phyloP scores from a whole-genome alignment of 345 rosid genomes.

The Excoecaria cochinchinensis region DNA sequence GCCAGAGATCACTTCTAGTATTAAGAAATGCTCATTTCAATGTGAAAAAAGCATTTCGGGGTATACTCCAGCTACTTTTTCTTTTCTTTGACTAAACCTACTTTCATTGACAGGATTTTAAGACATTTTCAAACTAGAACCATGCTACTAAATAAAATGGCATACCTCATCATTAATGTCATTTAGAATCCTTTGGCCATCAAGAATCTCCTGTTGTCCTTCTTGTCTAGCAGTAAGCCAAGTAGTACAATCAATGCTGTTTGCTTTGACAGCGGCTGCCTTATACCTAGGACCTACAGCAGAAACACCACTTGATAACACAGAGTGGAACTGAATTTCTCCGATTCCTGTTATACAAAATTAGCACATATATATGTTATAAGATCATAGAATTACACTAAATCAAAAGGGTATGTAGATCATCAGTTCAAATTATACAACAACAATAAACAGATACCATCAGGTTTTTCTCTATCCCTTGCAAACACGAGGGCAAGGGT shows the following conservation, averaged over 20 bases:
- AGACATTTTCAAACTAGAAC: background rate
- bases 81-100: background rate
- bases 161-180: constrained; percentile 55
- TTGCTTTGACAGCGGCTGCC: constrained; percentile 52
- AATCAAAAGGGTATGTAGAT: background rate
- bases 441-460: constrained; percentile 40
- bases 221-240: constrained; percentile 72
- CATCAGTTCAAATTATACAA: background rate
- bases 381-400: background rate
- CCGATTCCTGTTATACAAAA: constrained; percentile 50
- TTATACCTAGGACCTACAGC: constrained; percentile 57
- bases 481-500: constrained; percentile 76
- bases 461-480: constrained; percentile 54
- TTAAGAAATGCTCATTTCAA: background rate
- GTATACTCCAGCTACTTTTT: background rate
- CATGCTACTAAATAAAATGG: background rate
- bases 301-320: constrained; percentile 61
- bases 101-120: background rate
- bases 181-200: constrained; percentile 58
- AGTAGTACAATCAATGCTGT: constrained; percentile 25
- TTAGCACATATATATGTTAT: background rate
- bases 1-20: background rate
- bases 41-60: background rate
- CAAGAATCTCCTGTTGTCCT: constrained; percentile 58
- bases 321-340: constrained; percentile 59